These are phyloP conservation scores for Rhizoclosmatium sp. DNA, from an alignment of 192 early-diverging fungal species.

Conservation along the genomic window DNA sequence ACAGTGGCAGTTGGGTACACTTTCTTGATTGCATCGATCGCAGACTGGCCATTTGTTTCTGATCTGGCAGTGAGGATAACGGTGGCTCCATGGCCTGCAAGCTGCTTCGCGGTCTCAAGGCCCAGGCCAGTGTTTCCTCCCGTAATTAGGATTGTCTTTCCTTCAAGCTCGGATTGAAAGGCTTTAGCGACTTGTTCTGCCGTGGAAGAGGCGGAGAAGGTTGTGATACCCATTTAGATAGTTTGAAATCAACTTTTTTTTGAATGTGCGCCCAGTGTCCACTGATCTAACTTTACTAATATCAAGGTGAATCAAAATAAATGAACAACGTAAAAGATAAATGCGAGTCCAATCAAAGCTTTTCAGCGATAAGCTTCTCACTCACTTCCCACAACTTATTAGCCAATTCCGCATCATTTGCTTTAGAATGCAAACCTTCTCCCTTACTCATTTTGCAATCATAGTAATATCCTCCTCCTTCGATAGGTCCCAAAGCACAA, in stretches of 20 bases:
- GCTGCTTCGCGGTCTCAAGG: slow-evolving; percentile 10
- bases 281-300: neutral
- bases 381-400: slow-evolving; percentile 18
- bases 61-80: slow-evolving; percentile 28
- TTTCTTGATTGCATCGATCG: slow-evolving; percentile 29
- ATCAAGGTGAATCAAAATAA: too few species aligned
- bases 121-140: slow-evolving; percentile 36
- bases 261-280: too few species aligned
- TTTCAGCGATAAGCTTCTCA: slow-evolving; percentile 9
- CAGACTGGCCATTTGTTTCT: slow-evolving; percentile 27
- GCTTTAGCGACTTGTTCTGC: slow-evolving; percentile 15
- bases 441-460: slow-evolving; percentile 25
- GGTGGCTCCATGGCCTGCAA: slow-evolving; percentile 21
- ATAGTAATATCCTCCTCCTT: slow-evolving; percentile 51
- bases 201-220: neutral
- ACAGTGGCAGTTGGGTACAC: slow-evolving; percentile 14
- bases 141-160: slow-evolving; percentile 39
- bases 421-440: neutral
- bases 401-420: slow-evolving; percentile 8
- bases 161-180: neutral
- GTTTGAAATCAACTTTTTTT: too few species aligned
- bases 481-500: slow-evolving; percentile 34
- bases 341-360: neutral
- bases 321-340: neutral
- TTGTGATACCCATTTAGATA: too few species aligned